phyloP scores from a whole-genome alignment of 2,329 filamentous ascomycete species.

The Alternaria arborescens region DNA sequence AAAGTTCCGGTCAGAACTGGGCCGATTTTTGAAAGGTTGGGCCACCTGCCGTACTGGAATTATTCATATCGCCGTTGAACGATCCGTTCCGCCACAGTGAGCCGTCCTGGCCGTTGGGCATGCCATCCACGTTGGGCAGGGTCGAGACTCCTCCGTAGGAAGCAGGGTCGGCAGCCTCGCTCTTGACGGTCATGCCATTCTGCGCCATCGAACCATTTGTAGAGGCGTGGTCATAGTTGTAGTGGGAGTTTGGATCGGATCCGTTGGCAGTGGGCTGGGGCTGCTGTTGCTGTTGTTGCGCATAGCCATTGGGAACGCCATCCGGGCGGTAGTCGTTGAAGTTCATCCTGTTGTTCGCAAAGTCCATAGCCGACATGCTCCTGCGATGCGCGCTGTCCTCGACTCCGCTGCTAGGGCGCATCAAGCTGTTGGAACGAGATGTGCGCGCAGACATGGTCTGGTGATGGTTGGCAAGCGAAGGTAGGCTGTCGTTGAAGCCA shows the following conservation, averaged over 20 bases:
- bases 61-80: constrained; percentile 54
- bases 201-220: constrained; percentile 44
- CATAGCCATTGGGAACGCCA: constrained; percentile 38
- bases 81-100: constrained; percentile 54
- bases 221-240: constrained; percentile 44
- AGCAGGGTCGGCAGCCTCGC: constrained; percentile 40
- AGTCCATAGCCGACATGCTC: constrained; percentile 49
- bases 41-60: constrained; percentile 57
- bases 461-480: constrained; percentile 51
- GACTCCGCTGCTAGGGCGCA: constrained; percentile 51
- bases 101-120: constrained; percentile 48
- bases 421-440: constrained; percentile 60
- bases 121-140: constrained; percentile 47
- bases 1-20: constrained; percentile 54
- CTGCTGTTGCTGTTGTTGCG: constrained; percentile 28
- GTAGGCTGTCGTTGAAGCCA: constrained; percentile 49
- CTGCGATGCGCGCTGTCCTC: constrained; percentile 45
- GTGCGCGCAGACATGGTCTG: constrained; percentile 58
- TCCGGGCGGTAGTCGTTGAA: constrained; percentile 50
- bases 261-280: constrained; percentile 21
- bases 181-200: constrained; percentile 47
- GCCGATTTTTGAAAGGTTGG: constrained; percentile 56
- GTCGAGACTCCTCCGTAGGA: constrained; percentile 47
- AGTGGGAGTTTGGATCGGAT: constrained; percentile 37
- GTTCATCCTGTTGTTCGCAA: constrained; percentile 43